A percentile compares a stretch with the other conserved stretches of the same genome.
Conservation (phyloP, 1,284 basidiomycete genomes). For the Sporisorium sorghi region DNA sequence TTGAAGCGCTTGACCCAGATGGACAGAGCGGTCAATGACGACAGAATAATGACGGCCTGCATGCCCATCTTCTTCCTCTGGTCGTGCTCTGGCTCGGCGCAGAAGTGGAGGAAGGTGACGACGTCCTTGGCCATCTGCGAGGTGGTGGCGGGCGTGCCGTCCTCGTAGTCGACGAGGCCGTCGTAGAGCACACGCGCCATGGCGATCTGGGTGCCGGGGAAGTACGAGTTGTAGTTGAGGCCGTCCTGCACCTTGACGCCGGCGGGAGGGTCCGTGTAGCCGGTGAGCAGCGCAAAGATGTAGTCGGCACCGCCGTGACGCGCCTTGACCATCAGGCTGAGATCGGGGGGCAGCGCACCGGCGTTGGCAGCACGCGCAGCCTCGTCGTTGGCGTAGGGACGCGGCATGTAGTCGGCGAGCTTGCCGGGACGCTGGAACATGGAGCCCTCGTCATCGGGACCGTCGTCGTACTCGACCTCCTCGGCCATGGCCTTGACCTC, state of each 20-base stretch:
- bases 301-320: slow-evolving; percentile 97
- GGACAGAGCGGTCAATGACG: slow-evolving; percentile 55
- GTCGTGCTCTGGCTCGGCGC: slow-evolving; percentile 94
- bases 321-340: slow-evolving; percentile 97
- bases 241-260: slow-evolving; percentile 89
- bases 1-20: slow-evolving; percentile 66
- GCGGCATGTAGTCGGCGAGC: slow-evolving; percentile 94
- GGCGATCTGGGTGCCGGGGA: slow-evolving; percentile 79
- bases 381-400: slow-evolving; percentile 97
- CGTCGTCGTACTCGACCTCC: slow-evolving; percentile 91
- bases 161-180: slow-evolving; percentile 71
- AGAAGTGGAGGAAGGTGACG: slow-evolving; percentile 81
- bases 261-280: slow-evolving; percentile 95
- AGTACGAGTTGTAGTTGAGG: slow-evolving; percentile 70
- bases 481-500: slow-evolving; percentile 93
- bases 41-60: slow-evolving; percentile 66
- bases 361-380: slow-evolving; percentile 93
- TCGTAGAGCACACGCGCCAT: slow-evolving; percentile 98
- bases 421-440: slow-evolving; percentile 99
- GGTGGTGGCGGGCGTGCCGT: slow-evolving; percentile 91
- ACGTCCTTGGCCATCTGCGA: slow-evolving; percentile 99
- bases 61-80: slow-evolving; percentile 95
- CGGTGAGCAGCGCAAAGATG: slow-evolving; percentile 94
- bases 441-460: slow-evolving; percentile 92
- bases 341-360: slow-evolving; percentile 95